A percentile compares a stretch with the other conserved stretches of the same genome.
Conservation (phyloP, 192 early-diverging fungal genomes). For the Spizellomyces punctatus region DNA sequence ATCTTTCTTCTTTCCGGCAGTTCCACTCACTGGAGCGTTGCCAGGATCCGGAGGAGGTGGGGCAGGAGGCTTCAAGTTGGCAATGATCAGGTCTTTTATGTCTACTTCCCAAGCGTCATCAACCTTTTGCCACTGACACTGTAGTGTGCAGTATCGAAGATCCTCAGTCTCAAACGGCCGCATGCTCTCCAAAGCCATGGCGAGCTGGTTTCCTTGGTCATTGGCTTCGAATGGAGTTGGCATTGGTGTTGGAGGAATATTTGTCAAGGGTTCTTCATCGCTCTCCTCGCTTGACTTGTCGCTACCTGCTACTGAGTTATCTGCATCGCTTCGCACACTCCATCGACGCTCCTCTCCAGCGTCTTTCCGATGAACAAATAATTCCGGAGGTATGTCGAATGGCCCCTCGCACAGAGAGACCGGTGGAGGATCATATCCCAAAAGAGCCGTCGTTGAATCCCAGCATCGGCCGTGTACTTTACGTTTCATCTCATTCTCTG, state of each 20-base stretch:
- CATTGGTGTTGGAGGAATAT: not conserved
- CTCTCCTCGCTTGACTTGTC: not conserved
- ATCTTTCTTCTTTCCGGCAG: conserved; percentile 32
- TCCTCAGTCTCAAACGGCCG: conserved; percentile 14
- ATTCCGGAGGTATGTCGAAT: conserved; percentile 25
- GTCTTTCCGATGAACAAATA: conserved; percentile 3
- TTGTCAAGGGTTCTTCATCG: not conserved
- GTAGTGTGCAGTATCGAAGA: conserved; percentile 10
- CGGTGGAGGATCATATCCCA: conserved; percentile 46
- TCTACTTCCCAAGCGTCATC: conserved; percentile 1
- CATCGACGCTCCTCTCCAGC: too few species aligned
- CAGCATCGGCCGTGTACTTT: conserved; percentile 47
- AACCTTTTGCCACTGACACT: conserved; percentile 12
- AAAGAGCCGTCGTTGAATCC: conserved; percentile 40
- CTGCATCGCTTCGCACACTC: not conserved
- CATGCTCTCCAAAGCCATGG: conserved; percentile 4
- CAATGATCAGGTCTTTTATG: not conserved
- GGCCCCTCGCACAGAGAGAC: conserved; percentile 15
- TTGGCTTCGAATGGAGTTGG: not conserved
- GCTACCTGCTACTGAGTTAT: not conserved
- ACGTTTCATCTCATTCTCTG: not conserved
- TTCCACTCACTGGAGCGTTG: conserved; percentile 12
- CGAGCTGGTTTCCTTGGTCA: not conserved
- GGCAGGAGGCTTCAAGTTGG: conserved; percentile 10
- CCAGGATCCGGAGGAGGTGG: not conserved